Percentiles rank a stretch among this genome's conserved stretches.
These are phyloP conservation scores for Fusarium acutatum DNA, from an alignment of 2,329 filamentous ascomycete species.

Conservation along the genomic window DNA sequence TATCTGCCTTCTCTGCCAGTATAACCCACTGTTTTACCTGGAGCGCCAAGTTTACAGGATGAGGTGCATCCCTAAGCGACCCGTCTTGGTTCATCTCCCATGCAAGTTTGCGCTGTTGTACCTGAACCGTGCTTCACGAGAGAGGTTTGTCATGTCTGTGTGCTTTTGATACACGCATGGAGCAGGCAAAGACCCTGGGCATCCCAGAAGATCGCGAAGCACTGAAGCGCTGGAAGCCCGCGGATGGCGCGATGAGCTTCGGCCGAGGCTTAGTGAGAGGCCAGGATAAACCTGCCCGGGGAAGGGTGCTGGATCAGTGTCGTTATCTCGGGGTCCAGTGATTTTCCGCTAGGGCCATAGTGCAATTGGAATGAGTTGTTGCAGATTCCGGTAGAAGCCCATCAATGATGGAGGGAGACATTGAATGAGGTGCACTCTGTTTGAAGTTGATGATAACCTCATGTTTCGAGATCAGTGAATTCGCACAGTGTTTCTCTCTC, in stretches of 20 bases:
- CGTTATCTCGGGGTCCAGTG: constrained; percentile 4
- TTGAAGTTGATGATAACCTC: constrained; percentile 14
- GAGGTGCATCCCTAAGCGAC: constrained; percentile 19
- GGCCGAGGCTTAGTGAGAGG: constrained; percentile 29
- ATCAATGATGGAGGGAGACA: too few species aligned
- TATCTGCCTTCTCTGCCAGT: not conserved
- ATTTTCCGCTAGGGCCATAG: not conserved
- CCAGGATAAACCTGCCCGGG: constrained; percentile 10
- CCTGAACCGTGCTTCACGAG: constrained; percentile 19
- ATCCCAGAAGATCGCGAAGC: constrained; percentile 22
- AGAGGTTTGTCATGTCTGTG: not conserved
- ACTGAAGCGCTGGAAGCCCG: constrained; percentile 13
- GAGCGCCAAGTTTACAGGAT: constrained; percentile 3
- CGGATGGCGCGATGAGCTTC: constrained; percentile 36
- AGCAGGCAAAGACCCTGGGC: constrained; percentile 23
- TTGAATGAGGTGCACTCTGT: not conserved
- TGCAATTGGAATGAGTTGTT: not conserved
- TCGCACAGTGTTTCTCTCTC: constrained; percentile 36
- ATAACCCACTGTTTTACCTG: not conserved
- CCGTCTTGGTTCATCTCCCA: constrained; percentile 8
- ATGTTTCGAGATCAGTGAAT: constrained; percentile 7
- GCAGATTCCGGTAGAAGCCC: not conserved
- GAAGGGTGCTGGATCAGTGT: not conserved
- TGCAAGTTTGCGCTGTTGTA: constrained; percentile 9
- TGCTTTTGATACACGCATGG: constrained; percentile 16